Conservation (phyloP, 192 early-diverging fungal species). For the Lobosporangium transversale region DNA sequence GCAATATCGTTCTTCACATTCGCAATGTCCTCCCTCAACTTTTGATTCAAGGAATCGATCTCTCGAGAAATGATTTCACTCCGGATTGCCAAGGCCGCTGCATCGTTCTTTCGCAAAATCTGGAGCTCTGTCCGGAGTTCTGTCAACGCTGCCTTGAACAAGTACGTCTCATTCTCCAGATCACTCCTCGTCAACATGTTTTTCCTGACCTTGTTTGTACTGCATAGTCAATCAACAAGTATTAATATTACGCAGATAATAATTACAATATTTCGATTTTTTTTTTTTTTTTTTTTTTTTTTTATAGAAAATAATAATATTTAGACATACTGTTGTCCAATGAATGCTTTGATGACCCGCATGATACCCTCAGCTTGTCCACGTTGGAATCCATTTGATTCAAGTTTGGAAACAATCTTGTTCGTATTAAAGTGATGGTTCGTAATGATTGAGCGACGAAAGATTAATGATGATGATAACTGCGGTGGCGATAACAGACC, state of each 20-base stretch:
- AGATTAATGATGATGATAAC: conserved; percentile 11
- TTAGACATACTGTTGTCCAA: conserved; percentile 67
- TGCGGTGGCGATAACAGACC: no score
- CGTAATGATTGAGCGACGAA: conserved; percentile 31
- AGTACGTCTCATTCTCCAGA: conserved; percentile 85
- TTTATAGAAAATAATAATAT: not conserved
- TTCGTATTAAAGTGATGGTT: conserved; percentile 83
- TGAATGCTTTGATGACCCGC: conserved; percentile 75
- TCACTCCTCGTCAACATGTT: conserved; percentile 77
- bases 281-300: no score
- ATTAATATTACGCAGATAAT: no score
- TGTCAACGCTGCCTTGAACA: conserved; percentile 84
- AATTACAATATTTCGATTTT: no score
- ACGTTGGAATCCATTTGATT: conserved; percentile 71
- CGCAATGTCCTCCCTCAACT: conserved; percentile 79
- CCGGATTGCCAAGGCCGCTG: conserved; percentile 77
- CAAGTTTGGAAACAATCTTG: conserved; percentile 71
- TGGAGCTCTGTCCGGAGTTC: conserved; percentile 84
- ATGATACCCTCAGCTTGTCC: conserved; percentile 80
- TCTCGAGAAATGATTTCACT: conserved; percentile 78
- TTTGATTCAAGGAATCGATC: conserved; percentile 78
- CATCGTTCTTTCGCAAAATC: conserved; percentile 80
- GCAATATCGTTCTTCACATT: conserved; percentile 85
- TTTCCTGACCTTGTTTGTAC: conserved; percentile 59
- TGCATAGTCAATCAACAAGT: no score